phyloP scores from a whole-genome alignment of 768 basidiomycete species.

The Suillus fuscotomentosus region DNA sequence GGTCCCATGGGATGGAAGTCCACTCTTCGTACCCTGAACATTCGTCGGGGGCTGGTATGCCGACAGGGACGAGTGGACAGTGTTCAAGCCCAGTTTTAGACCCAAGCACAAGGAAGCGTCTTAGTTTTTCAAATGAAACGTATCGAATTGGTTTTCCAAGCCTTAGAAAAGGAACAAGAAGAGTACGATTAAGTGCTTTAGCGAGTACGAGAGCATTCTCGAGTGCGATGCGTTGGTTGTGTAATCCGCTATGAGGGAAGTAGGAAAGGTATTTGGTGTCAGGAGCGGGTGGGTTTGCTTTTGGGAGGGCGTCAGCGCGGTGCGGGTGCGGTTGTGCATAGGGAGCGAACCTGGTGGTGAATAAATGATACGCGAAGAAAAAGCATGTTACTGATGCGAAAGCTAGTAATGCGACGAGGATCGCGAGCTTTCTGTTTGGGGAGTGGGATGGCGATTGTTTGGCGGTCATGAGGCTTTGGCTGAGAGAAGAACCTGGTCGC shows the following conservation, averaged over 20 bases:
- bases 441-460: slow-evolving; percentile 6
- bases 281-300: slow-evolving; percentile 25
- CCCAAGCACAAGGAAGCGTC: slow-evolving; percentile 43
- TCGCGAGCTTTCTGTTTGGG: slow-evolving; percentile 35
- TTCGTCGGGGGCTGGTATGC: slow-evolving; percentile 45
- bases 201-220: slow-evolving; percentile 83
- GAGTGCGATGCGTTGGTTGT: slow-evolving; percentile 84
- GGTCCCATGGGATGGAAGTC: slow-evolving; percentile 68
- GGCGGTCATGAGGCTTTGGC: slow-evolving; percentile 14
- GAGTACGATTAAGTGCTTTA: slow-evolving; percentile 66
- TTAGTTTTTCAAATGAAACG: slow-evolving; percentile 49
- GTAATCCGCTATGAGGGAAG: slow-evolving; percentile 81
- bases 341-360: slow-evolving; percentile 51
- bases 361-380: slow-evolving; percentile 61
- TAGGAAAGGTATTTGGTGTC: slow-evolving; percentile 68
- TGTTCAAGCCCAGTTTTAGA: slow-evolving; percentile 52
- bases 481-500: slow-evolving; percentile 18
- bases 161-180: slow-evolving; percentile 75
- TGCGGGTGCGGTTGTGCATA: not conserved
- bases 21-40: slow-evolving; percentile 61
- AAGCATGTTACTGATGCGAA: slow-evolving; percentile 54
- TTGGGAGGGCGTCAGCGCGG: slow-evolving; percentile 29
- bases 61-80: slow-evolving; percentile 40
- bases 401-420: slow-evolving; percentile 46
- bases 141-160: slow-evolving; percentile 68